Conservation (phyloP, 2,329 filamentous ascomycete species). For the Aureobasidium musti region DNA sequence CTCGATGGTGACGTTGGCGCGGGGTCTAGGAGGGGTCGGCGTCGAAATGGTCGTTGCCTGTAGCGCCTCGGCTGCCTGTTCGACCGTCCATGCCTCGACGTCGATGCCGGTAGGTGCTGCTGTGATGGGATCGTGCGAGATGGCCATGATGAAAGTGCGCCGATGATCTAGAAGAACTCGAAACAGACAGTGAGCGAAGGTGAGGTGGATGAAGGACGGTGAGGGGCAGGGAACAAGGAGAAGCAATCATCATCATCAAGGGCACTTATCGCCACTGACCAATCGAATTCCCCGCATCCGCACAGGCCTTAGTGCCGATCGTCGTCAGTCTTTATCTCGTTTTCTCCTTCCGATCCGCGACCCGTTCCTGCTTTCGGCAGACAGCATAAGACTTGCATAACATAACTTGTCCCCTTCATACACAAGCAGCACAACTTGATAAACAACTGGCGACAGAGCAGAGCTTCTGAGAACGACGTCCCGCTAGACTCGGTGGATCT, state of each 20-base stretch:
- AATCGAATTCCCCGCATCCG: conserved; percentile 19
- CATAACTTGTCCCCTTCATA: neutral
- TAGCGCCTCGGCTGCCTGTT: conserved; percentile 49
- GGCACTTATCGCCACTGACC: conserved; percentile 10
- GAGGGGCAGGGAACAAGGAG: conserved; percentile 11
- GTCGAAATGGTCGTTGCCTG: conserved; percentile 45
- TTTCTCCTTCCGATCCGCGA: neutral
- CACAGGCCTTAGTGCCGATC: conserved; percentile 14
- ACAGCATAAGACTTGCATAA: neutral
- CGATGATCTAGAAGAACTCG: neutral
- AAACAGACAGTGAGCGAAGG: neutral
- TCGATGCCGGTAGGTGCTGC: conserved; percentile 26
- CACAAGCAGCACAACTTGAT: neutral
- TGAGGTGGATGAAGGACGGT: neutral
- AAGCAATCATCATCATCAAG: conserved; percentile 17
- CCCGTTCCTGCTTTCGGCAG: conserved; percentile 5
- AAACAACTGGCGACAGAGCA: neutral
- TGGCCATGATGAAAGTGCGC: conserved; percentile 21
- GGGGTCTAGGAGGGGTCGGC: conserved; percentile 35
- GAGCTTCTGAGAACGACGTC: neutral
- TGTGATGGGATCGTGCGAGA: conserved; percentile 17
- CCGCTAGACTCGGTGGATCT: conserved; percentile 9
- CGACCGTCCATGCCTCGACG: conserved; percentile 52
- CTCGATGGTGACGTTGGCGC: conserved; percentile 64
- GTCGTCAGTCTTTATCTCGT: conserved; percentile 23